These are phyloP conservation scores for Chiua sp. DNA, from an alignment of 1,284 basidiomycete species.

Conservation along the genomic window DNA sequence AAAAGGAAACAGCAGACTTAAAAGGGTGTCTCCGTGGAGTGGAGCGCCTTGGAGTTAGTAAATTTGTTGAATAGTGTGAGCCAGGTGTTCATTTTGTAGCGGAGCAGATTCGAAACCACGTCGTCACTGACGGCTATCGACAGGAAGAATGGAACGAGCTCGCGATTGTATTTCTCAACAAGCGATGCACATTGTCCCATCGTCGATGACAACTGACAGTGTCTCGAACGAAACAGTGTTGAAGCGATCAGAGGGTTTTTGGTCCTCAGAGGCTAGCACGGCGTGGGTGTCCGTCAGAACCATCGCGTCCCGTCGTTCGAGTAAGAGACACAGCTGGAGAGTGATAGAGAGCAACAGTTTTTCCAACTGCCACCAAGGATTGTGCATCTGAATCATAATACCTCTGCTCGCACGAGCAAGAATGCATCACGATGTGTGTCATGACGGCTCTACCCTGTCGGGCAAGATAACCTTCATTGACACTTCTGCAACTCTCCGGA, in stretches of 20 bases:
- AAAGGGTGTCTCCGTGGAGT: constrained; percentile 72
- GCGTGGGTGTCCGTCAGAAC: too few species aligned
- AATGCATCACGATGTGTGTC: too few species aligned
- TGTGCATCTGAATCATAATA: too few species aligned
- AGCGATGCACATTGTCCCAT: constrained; percentile 71
- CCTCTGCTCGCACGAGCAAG: too few species aligned
- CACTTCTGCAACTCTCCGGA: too few species aligned
- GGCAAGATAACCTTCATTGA: too few species aligned
- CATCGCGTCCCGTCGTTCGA: too few species aligned
- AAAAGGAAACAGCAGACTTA: constrained; percentile 77
- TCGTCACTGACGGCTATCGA: constrained; percentile 46
- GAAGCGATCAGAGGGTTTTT: constrained; percentile 68
- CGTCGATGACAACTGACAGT: constrained; percentile 76
- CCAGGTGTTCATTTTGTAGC: constrained; percentile 71
- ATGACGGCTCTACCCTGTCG: too few species aligned
- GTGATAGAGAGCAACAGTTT: too few species aligned
- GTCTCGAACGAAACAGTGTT: constrained; percentile 79
- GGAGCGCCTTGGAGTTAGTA: constrained; percentile 87
- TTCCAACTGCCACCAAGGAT: too few species aligned
- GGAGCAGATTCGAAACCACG: constrained; percentile 47
- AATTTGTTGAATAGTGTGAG: constrained; percentile 91
- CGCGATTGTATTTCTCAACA: constrained; percentile 85
- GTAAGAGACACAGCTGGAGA: too few species aligned
- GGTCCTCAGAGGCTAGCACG: too few species aligned
- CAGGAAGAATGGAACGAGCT: constrained; percentile 83